Evolutionary conservation across 768 basidiomycete species (phyloP).

Genomic region (Chlorophyllum brunneum): DNA sequence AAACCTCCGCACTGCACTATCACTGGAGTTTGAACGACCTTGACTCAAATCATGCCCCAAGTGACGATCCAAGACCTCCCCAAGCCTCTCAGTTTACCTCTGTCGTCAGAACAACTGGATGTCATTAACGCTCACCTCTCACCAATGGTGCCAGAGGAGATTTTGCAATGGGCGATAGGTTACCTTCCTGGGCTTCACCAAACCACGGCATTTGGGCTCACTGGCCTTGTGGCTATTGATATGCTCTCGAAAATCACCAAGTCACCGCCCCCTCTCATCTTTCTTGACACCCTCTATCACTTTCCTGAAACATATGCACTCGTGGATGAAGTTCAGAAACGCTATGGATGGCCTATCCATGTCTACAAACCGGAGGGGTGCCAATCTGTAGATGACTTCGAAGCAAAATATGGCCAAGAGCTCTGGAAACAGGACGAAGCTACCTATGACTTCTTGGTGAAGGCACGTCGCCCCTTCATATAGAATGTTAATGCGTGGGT

Average conservation of each 20-base stretch:
- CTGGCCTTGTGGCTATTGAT: conserved; percentile 89
- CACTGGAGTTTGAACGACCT: background rate
- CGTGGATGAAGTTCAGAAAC: conserved; percentile 72
- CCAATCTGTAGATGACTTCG: conserved; percentile 67
- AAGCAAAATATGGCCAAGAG: conserved; percentile 69
- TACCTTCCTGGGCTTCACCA: conserved; percentile 82
- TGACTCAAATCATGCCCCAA: background rate
- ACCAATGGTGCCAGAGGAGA: conserved; percentile 72
- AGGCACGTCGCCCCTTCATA: conserved; percentile 47
- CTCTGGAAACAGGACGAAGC: conserved; percentile 89
- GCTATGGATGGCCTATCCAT: conserved; percentile 70
- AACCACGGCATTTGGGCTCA: conserved; percentile 96
- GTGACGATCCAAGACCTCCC: conserved; percentile 22
- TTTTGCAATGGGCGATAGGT: conserved; percentile 80
- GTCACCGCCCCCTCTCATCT: conserved; percentile 79
- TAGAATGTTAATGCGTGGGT: background rate
- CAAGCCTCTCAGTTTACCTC: conserved; percentile 51
- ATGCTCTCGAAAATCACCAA: conserved; percentile 85
- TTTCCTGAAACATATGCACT: conserved; percentile 92
- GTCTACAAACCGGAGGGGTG: conserved; percentile 79
- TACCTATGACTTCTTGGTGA: conserved; percentile 87
- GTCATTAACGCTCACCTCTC: conserved; percentile 74
- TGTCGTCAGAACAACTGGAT: conserved; percentile 54
- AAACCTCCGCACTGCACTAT: background rate
- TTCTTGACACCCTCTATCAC: conserved; percentile 96